Evolutionary conservation across 148 eudicot genomes (phyloP).

Genomic region (Spergularia marina): DNA sequence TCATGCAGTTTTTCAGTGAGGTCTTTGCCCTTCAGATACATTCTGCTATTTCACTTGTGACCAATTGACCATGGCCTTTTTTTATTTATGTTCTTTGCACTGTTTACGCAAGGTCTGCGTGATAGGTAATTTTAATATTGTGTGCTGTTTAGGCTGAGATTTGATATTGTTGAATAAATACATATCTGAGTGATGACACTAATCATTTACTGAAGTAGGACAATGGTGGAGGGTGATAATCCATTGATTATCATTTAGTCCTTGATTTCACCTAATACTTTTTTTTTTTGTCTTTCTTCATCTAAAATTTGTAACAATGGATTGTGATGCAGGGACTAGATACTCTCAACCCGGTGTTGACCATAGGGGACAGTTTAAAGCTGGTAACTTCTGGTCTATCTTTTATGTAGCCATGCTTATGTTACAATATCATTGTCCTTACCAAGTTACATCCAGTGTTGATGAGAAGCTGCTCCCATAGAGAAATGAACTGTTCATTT

Average conservation of each 20-base stretch:
- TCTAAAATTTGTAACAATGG: not conserved
- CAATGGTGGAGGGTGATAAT: not conserved
- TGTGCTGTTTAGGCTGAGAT: not conserved
- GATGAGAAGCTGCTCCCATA: too few relatives aligned
- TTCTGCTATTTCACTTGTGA: not conserved
- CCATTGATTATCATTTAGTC: not conserved
- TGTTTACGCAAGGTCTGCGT: not conserved
- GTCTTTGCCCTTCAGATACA: not conserved
- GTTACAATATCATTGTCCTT: not conserved
- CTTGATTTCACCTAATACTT: not conserved
- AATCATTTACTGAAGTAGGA: not conserved
- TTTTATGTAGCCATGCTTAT: not conserved
- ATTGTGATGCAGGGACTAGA: conserved; percentile 67
- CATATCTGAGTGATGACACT: not conserved
- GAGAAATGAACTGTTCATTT: not conserved
- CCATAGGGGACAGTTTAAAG: conserved; percentile 58
- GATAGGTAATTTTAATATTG: not conserved
- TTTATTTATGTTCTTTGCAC: not conserved
- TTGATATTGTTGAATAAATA: not conserved
- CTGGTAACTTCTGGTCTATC: conserved; percentile 39
- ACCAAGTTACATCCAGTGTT: not conserved
- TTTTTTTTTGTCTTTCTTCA: not conserved
- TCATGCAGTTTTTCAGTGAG: not conserved
- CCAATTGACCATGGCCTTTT: not conserved
- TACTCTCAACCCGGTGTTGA: conserved; percentile 65